phyloP scores from a whole-genome alignment of 2,329 filamentous ascomycete genomes.

The Scedosporium dehoogii region DNA sequence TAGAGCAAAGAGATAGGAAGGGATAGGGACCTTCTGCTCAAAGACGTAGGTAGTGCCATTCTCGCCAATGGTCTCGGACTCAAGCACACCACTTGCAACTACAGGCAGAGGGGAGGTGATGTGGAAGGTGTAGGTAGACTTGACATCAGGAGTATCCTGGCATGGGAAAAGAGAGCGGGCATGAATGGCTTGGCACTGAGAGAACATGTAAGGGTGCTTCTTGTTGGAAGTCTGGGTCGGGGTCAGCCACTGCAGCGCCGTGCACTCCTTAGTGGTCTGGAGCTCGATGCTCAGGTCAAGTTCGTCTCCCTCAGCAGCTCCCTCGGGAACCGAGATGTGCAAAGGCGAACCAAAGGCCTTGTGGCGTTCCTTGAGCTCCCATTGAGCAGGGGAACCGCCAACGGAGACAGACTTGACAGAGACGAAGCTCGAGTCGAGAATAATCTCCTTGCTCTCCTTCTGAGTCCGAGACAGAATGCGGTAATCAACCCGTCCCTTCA shows the following conservation, averaged over 20 bases:
- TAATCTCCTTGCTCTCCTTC: constrained; percentile 61
- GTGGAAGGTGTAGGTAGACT: constrained; percentile 87
- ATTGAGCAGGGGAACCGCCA: constrained; percentile 51
- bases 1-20: constrained; percentile 82
- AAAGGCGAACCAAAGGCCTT: constrained; percentile 70
- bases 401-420: constrained; percentile 63
- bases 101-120: constrained; percentile 80
- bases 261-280: constrained; percentile 78
- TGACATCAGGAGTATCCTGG: constrained; percentile 95
- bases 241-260: constrained; percentile 90
- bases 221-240: constrained; percentile 91
- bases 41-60: constrained; percentile 68
- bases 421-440: constrained; percentile 82
- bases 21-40: constrained; percentile 84
- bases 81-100: constrained; percentile 74
- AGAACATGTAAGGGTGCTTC: constrained; percentile 96
- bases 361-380: constrained; percentile 57
- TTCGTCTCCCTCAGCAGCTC: constrained; percentile 33
- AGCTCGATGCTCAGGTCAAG: constrained; percentile 55
- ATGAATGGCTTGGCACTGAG: constrained; percentile 94
- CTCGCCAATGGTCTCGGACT: constrained; percentile 34
- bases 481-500: constrained; percentile 68
- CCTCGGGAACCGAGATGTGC: constrained; percentile 49
- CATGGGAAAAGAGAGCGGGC: constrained; percentile 90
- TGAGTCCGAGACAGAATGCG: constrained; percentile 69